These are phyloP conservation scores for Cryptosporidium xiaoi DNA, from an alignment of 169 alveolate species.

Conservation along the genomic window DNA sequence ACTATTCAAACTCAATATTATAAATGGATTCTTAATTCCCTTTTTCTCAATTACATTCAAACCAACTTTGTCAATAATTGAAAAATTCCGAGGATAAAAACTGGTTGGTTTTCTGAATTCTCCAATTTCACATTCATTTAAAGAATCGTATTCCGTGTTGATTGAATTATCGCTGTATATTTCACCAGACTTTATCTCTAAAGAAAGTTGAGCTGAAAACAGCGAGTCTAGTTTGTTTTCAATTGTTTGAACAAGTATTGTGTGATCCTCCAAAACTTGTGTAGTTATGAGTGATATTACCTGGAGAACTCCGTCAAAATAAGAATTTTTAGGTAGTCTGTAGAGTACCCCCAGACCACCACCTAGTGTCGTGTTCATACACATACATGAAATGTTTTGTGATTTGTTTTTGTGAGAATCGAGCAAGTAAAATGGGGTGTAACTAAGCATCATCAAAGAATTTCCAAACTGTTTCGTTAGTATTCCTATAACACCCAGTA, in stretches of 20 bases:
- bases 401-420: conserved; percentile 9
- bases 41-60: background rate
- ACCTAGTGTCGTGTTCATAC: conserved; percentile 49
- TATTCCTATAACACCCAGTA: conserved; percentile 53
- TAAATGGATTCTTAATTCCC: conserved; percentile 54
- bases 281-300: conserved; percentile 58
- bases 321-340: conserved; percentile 48
- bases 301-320: conserved; percentile 67
- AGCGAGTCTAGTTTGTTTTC: conserved; percentile 50
- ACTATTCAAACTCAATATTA: conserved; percentile 56
- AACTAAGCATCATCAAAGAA: conserved; percentile 43
- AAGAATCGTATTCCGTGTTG: background rate
- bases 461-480: conserved; percentile 38
- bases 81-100: conserved; percentile 42
- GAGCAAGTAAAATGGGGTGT: conserved; percentile 56
- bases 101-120: background rate
- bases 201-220: conserved; percentile 49
- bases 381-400: conserved; percentile 38
- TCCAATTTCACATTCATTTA: background rate
- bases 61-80: conserved; percentile 5
- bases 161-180: conserved; percentile 22
- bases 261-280: conserved; percentile 53
- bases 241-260: conserved; percentile 30
- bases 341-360: conserved; percentile 68
- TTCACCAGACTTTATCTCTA: conserved; percentile 27